Percentiles rank a stretch among this genome's conserved stretches.
These are phyloP conservation scores for Penicillium griseofulvum DNA, from an alignment of 2,329 filamentous ascomycete species.

Conservation along the genomic window DNA sequence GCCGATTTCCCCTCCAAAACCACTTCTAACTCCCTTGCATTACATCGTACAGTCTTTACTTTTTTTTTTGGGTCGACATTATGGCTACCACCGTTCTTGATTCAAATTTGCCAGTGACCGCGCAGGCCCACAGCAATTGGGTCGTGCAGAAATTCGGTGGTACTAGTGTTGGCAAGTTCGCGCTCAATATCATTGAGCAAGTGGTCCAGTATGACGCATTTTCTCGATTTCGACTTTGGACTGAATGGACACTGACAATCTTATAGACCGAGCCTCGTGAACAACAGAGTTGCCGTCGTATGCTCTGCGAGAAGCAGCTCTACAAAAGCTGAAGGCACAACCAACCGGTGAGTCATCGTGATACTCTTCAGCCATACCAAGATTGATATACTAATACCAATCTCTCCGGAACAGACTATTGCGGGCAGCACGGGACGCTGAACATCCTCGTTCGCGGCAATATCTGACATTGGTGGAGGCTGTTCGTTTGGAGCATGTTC, in stretches of 20 bases:
- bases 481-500: constrained; percentile 78
- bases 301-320: constrained; percentile 94
- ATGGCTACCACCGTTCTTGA: constrained; percentile 4
- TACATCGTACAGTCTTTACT: constrained; percentile 21
- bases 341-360: constrained; percentile 70
- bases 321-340: constrained; percentile 92
- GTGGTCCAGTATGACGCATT: constrained; percentile 59
- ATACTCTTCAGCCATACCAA: constrained; percentile 1
- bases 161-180: constrained; percentile 93
- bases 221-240: neutral
- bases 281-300: constrained; percentile 81
- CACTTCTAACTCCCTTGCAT: constrained; percentile 9
- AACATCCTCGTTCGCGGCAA: constrained; percentile 50
- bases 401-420: constrained; percentile 36
- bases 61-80: neutral
- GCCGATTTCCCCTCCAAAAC: constrained; percentile 7
- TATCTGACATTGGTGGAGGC: constrained; percentile 75
- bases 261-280: constrained; percentile 58
- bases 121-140: constrained; percentile 55
- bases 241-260: neutral
- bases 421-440: constrained; percentile 51
- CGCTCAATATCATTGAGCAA: constrained; percentile 68
- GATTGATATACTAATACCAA: constrained; percentile 6
- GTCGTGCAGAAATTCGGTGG: constrained; percentile 94
- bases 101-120: constrained; percentile 10